Evolutionary conservation across 2,329 filamentous ascomycete genomes (phyloP).

Genomic region (Fusarium floridanum): DNA sequence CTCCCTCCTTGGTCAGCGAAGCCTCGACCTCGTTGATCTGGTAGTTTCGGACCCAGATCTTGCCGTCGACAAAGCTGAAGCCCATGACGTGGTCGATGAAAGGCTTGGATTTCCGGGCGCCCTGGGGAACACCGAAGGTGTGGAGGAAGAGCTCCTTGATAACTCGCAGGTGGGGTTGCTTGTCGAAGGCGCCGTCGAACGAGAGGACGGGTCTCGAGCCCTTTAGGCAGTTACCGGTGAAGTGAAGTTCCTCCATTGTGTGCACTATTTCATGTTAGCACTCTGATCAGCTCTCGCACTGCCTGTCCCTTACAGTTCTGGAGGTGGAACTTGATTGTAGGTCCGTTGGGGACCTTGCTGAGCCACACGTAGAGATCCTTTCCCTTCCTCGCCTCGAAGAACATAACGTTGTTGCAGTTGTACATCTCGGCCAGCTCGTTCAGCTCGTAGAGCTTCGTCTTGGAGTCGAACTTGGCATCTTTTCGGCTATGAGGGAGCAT

Average conservation of each 20-base stretch:
- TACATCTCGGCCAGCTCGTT: conserved; percentile 83
- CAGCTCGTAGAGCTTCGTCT: conserved; percentile 85
- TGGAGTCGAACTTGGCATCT: conserved; percentile 97
- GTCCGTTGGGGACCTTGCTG: conserved; percentile 83
- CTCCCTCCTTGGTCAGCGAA: conserved; percentile 58
- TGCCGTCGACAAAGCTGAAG: conserved; percentile 90
- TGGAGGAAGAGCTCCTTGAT: conserved; percentile 93
- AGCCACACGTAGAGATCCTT: conserved; percentile 97
- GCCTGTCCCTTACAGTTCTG: conserved; percentile 72
- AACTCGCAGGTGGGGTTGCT: conserved; percentile 81
- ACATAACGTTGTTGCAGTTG: conserved; percentile 94
- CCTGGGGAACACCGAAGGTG: conserved; percentile 91
- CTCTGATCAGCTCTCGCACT: neutral
- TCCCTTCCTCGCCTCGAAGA: conserved; percentile 94
- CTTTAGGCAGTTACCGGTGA: conserved; percentile 96
- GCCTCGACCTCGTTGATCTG: conserved; percentile 88
- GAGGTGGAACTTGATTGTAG: conserved; percentile 76
- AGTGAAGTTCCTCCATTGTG: conserved; percentile 97
- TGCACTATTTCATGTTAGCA: conserved; percentile 71
- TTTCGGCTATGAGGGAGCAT: conserved; percentile 94
- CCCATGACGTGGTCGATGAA: conserved; percentile 96
- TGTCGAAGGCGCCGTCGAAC: conserved; percentile 90
- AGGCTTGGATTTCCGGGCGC: conserved; percentile 90
- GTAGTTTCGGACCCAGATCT: conserved; percentile 96
- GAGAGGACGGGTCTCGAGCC: conserved; percentile 91